Base-by-base conservation (phyloP, 2,329 filamentous ascomycete genomes). In the Verticillium alfalfae region DNA sequence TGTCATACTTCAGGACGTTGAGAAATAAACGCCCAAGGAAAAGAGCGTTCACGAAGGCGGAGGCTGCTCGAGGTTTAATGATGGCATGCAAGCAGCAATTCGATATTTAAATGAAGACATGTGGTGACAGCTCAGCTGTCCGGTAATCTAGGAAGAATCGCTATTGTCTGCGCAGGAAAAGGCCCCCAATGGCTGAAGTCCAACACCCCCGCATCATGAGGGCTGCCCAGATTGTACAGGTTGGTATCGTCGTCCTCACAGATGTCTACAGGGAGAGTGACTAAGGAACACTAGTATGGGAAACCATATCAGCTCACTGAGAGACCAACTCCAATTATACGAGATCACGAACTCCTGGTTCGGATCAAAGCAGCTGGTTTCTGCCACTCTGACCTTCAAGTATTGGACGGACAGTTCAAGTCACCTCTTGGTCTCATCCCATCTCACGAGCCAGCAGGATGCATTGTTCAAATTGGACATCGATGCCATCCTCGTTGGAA, bases 161-260 rank as follows among this genome's bases (percentile, higher is more conserved):
- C 74, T 76, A 66, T 82, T 81, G 65, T 82, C 79, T 2, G 74
- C 77, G 63, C 80, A 82, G n/a, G 76, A 77, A 60, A 82, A 83
- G 0, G 79, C 78, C 49, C 70, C 18, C 12, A 6, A 41, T 34
- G 26, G 34, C 49, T 34, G 26, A 18, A 39, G 3, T 4, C 16
- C 6, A 39, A 10, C 8, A 62, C 34, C 63, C 62, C 22, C 38
- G 10, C 16, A 39, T 9, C 5, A 65, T 65, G 68, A 66, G 64
- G 34, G 68, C 66, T 57, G 68, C 67, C 1, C 64, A 66, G 31
- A 66, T 69, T 18, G 54, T 52, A 0, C 31, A 69, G 59, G 67
- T 66, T 13, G 13, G 56, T 57, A 22, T 31, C n/a, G 16, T 0
- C 31, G 18, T 45, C n/a, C 54, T 7, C 34, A 34, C 26, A 9